Conservation (phyloP, 345 rosid species). For the Arabidopsis suecica region DNA sequence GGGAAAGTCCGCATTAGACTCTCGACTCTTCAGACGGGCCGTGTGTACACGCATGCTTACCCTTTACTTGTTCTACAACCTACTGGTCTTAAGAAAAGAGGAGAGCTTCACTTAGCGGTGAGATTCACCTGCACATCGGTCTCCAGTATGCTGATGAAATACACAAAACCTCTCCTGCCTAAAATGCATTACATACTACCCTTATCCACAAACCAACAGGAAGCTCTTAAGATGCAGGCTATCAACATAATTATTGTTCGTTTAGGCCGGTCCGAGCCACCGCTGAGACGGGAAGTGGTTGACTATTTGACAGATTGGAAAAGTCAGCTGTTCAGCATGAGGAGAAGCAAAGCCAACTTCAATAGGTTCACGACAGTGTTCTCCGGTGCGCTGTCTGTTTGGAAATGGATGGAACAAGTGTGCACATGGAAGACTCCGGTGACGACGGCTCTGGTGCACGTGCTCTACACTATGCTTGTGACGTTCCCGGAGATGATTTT, state of each 20-base stretch:
- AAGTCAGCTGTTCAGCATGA: conserved; percentile 52
- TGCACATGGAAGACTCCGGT: conserved; percentile 55
- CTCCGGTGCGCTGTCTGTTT: conserved; percentile 34
- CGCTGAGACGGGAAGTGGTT: conserved; percentile 58
- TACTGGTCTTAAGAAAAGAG: conserved; percentile 60
- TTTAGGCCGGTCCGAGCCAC: conserved; percentile 60
- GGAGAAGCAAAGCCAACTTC: conserved; percentile 63
- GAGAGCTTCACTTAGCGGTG: conserved; percentile 62
- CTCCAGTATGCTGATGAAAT: conserved; percentile 48
- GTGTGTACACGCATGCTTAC: conserved; percentile 57
- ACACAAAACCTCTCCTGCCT: conserved; percentile 59
- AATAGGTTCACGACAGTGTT: conserved; percentile 49
- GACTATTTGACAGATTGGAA: conserved; percentile 54
- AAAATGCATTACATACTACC: conserved; percentile 55
- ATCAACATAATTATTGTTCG: conserved; percentile 38
- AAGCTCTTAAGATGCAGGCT: conserved; percentile 47
- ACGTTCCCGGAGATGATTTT: conserved; percentile 49
- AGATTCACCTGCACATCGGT: conserved; percentile 53
- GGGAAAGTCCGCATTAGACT: conserved; percentile 69
- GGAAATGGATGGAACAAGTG: conserved; percentile 56
- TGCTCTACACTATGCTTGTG: conserved; percentile 47
- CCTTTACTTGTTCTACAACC: conserved; percentile 56
- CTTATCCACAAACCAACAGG: conserved; percentile 44
- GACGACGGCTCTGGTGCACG: conserved; percentile 47
- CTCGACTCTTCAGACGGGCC: conserved; percentile 57